phyloP scores from a whole-genome alignment of 2,329 filamentous ascomycete genomes.

The Cyanodermella asteris region DNA sequence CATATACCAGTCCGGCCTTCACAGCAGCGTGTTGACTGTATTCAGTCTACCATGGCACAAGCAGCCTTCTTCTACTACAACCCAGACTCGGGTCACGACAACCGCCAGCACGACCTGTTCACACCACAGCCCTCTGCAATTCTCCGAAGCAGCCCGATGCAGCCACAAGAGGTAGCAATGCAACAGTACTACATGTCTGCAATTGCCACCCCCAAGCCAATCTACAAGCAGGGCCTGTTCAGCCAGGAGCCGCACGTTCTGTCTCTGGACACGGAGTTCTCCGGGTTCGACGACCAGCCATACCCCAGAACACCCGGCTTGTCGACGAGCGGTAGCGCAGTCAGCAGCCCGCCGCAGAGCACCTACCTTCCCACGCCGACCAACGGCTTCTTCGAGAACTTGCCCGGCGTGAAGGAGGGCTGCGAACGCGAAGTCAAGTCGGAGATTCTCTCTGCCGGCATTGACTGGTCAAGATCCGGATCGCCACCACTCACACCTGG shows the following conservation, averaged over 20 bases:
- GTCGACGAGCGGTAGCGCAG: constrained; percentile 62
- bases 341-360: constrained; percentile 62
- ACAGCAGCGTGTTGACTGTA: too few relatives aligned
- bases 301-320: constrained; percentile 74
- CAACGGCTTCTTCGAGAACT: constrained; percentile 40
- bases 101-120: constrained; percentile 56
- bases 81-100: constrained; percentile 50
- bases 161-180: constrained; percentile 21
- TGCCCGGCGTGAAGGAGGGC: constrained; percentile 46
- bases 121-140: constrained; percentile 32
- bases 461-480: constrained; percentile 55
- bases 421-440: constrained; percentile 48
- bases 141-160: too few relatives aligned
- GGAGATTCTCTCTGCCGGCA: constrained; percentile 48
- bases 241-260: constrained; percentile 34
- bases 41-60: constrained; percentile 50
- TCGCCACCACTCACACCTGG: constrained; percentile 82
- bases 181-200: constrained; percentile 15
- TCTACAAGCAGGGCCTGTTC: too few relatives aligned
- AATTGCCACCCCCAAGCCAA: constrained; percentile 11
- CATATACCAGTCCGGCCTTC: too few relatives aligned
- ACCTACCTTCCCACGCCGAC: constrained; percentile 64
- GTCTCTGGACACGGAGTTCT: constrained; percentile 55
- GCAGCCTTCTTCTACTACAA: constrained; percentile 75
- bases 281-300: constrained; percentile 39